phyloP scores from a whole-genome alignment of 306 rosid species.

The Gynostemma pentaphyllum region DNA sequence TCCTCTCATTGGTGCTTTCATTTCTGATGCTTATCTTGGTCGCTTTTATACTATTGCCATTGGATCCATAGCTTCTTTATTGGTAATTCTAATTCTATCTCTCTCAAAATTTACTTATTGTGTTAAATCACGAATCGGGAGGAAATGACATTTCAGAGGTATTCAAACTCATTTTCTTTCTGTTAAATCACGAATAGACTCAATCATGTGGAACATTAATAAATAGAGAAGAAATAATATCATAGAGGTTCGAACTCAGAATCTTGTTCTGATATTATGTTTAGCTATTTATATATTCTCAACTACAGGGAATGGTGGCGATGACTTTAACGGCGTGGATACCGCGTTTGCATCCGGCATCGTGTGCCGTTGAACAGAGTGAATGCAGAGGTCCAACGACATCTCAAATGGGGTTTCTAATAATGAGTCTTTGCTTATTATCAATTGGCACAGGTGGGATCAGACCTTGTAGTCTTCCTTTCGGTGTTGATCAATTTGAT shows the following conservation, averaged over 20 bases:
- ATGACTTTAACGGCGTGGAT: conserved; percentile 58
- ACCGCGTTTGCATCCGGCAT: conserved; percentile 50
- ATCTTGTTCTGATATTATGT: no score
- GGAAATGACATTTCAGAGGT: no score
- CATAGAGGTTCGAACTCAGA: no score
- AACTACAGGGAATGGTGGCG: conserved; percentile 62
- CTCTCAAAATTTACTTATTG: not conserved
- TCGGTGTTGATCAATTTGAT: conserved; percentile 71
- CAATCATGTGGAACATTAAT: no score
- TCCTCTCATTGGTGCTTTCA: conserved; percentile 71
- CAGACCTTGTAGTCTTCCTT: conserved; percentile 67
- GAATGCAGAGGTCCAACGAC: conserved; percentile 37
- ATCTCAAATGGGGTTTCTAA: conserved; percentile 23
- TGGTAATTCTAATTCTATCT: conserved; percentile 20
- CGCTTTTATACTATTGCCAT: conserved; percentile 69
- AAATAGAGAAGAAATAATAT: no score
- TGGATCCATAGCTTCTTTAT: conserved; percentile 38
- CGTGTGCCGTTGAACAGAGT: conserved; percentile 24
- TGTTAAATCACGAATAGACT: no score
- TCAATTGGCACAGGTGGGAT: conserved; percentile 62
- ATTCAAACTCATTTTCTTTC: no score
- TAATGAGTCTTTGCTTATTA: conserved; percentile 34
- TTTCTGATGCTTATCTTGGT: conserved; percentile 68
- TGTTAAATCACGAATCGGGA: no score
- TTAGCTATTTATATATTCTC: no score